Conservation (phyloP, 75 land plant genomes). For the Picea sitchensis region DNA sequence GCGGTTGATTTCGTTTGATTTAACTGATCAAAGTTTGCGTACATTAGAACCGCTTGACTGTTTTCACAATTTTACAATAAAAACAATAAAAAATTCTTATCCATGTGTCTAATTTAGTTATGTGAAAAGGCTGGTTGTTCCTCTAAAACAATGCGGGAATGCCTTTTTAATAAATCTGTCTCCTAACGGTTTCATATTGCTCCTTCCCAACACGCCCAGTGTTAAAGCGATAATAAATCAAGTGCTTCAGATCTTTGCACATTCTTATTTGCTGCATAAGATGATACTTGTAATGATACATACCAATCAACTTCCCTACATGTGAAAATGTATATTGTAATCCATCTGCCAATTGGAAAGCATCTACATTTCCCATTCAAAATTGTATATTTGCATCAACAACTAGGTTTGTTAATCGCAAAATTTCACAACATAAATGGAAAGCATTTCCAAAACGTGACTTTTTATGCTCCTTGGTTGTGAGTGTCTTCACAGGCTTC, state of each 20-base stretch:
- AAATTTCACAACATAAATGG: slow-evolving; percentile 92
- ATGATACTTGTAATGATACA: slow-evolving; percentile 97
- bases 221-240: slow-evolving; percentile 89
- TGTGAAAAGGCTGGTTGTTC: too few relatives aligned
- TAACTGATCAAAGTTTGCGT: too few relatives aligned
- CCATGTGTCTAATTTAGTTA: too few relatives aligned
- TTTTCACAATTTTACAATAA: too few relatives aligned
- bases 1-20: too few relatives aligned
- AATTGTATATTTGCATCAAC: slow-evolving; percentile 98
- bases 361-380: slow-evolving; percentile 96
- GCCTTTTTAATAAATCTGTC: too few relatives aligned
- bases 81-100: too few relatives aligned
- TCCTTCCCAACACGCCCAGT: too few relatives aligned
- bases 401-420: slow-evolving; percentile 93
- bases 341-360: slow-evolving; percentile 98
- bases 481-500: background rate
- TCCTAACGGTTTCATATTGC: too few relatives aligned
- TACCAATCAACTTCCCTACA: slow-evolving; percentile 98
- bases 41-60: too few relatives aligned
- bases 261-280: slow-evolving; percentile 97
- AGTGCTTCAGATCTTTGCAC: slow-evolving; percentile 98
- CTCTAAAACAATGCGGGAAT: too few relatives aligned
- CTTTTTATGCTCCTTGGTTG: too few relatives aligned
- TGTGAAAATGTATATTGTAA: slow-evolving; percentile 96
- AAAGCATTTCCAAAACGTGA: slow-evolving; percentile 89